Percentiles rank a stretch among this genome's conserved stretches.
Conservation (phyloP, 495 filamentous ascomycete genomes). For the Penicillium cinerascens region DNA sequence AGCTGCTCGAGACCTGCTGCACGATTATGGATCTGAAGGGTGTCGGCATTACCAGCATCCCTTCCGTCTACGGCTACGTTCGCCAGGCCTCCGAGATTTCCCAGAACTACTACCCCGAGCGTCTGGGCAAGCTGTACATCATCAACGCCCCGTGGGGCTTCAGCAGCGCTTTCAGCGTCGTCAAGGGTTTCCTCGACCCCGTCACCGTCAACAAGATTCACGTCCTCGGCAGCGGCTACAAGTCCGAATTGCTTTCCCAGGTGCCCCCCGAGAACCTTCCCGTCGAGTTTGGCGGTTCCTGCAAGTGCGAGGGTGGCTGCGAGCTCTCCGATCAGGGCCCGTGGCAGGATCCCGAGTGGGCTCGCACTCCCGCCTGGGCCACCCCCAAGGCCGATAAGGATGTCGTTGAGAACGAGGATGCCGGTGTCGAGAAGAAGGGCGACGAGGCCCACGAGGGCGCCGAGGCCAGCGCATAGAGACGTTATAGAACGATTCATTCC, state of each 20-base stretch:
- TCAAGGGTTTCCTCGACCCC: conserved; percentile 92
- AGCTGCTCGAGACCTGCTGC: conserved; percentile 94
- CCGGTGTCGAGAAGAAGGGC: conserved; percentile 34
- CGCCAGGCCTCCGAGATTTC: conserved; percentile 75
- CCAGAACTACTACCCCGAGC: conserved; percentile 98
- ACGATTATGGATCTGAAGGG: conserved; percentile 96
- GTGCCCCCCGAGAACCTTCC: conserved; percentile 90
- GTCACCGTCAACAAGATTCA: conserved; percentile 96
- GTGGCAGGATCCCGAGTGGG: conserved; percentile 80
- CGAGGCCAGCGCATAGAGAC: conserved; percentile 34
- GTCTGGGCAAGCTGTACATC: conserved; percentile 81
- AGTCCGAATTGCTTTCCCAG: conserved; percentile 78
- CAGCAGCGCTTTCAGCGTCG: conserved; percentile 71
- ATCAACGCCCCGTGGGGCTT: conserved; percentile 99
- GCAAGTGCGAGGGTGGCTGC: conserved; percentile 81
- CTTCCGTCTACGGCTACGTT: conserved; percentile 83
- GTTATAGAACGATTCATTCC: not conserved
- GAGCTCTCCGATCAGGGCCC: conserved; percentile 84
- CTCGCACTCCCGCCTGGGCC: conserved; percentile 67
- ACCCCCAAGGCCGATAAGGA: conserved; percentile 33
- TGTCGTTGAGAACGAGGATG: conserved; percentile 20
- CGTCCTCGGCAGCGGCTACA: conserved; percentile 75
- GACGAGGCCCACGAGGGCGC: conserved; percentile 33
- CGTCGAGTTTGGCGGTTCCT: conserved; percentile 77
- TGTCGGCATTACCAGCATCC: conserved; percentile 75